Evolutionary conservation across 2,329 filamentous ascomycete genomes (phyloP).

Genomic region (Aspergillus sp.): DNA sequence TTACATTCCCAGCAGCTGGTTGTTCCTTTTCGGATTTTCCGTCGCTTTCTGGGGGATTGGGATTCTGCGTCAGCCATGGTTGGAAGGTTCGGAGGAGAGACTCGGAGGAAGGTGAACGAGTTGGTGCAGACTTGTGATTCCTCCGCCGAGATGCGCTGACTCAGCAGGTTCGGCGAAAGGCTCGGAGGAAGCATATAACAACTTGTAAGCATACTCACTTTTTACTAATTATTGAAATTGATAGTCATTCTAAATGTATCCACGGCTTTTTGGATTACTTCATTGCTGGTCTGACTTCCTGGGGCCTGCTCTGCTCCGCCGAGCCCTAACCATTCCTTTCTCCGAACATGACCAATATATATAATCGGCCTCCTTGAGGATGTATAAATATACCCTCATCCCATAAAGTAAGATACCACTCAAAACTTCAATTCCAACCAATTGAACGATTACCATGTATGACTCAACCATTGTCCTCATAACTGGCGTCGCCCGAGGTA

Average conservation of each 20-base stretch:
- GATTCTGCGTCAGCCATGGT: no score
- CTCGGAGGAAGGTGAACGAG: not conserved
- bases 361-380: no score
- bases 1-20: conserved; percentile 11
- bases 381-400: no score
- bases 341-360: no score
- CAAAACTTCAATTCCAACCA: not conserved
- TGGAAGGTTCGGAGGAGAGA: not conserved
- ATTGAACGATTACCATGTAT: not conserved
- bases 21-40: conserved; percentile 8
- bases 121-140: no score
- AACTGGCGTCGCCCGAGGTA: conserved; percentile 6
- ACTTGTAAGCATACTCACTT: no score
- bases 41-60: not conserved
- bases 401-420: not conserved
- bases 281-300: no score
- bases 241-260: no score
- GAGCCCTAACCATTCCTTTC: no score
- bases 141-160: not conserved
- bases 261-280: no score
- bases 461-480: not conserved
- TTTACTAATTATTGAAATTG: no score
- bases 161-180: not conserved
- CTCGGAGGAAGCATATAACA: not conserved
- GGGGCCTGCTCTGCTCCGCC: no score